Evolutionary conservation across 2,329 filamentous ascomycete species (phyloP).

Genomic region (Capronia americana): DNA sequence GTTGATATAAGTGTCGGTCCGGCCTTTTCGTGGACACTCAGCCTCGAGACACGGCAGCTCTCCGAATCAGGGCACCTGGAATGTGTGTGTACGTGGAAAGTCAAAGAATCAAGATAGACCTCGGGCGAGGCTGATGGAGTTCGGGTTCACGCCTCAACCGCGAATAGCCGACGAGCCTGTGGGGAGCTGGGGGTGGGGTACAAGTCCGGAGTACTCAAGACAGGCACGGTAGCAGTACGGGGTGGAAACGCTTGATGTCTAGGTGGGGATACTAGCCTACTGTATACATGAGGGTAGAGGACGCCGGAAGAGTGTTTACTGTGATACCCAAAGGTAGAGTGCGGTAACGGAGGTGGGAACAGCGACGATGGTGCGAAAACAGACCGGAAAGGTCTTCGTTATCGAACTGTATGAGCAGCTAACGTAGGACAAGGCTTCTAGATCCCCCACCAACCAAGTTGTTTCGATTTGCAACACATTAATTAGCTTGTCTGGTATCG

Average conservation of each 20-base stretch:
- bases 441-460: neutral
- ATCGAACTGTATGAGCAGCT: neutral
- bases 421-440: too few species aligned
- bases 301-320: too few species aligned
- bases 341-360: neutral
- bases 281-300: neutral
- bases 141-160: neutral
- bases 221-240: too few species aligned
- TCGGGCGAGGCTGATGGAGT: slow-evolving; percentile 6
- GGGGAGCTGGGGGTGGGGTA: neutral
- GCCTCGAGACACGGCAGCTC: neutral
- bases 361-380: neutral
- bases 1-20: neutral
- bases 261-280: neutral
- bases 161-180: neutral
- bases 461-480: neutral
- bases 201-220: too few species aligned
- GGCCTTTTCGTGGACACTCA: neutral
- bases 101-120: neutral
- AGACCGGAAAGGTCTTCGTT: neutral
- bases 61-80: neutral
- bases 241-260: neutral
- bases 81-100: neutral
- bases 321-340: neutral
- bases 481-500: neutral